phyloP scores from a whole-genome alignment of 2,329 filamentous ascomycete genomes.

The Juglanconis oblonga region DNA sequence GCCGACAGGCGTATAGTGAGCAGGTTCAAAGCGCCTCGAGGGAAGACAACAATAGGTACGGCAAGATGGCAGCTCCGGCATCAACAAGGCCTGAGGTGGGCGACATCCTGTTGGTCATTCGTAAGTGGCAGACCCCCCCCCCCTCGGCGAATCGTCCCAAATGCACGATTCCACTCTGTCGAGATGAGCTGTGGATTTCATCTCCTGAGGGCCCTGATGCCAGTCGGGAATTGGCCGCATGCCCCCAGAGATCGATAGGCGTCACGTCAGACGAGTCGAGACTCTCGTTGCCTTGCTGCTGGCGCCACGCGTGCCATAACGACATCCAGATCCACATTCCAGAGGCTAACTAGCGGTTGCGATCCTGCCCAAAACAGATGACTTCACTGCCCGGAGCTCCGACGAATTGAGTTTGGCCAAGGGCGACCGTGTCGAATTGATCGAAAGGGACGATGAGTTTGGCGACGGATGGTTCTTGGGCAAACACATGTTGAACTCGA shows the following conservation, averaged over 20 bases:
- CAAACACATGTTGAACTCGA: slow-evolving; percentile 68
- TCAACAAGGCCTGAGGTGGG: slow-evolving; percentile 57
- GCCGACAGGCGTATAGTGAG: background rate
- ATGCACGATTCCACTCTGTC: slow-evolving; percentile 11
- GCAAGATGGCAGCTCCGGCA: slow-evolving; percentile 28
- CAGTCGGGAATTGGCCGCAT: slow-evolving; percentile 13
- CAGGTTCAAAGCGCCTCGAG: background rate
- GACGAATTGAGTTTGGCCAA: slow-evolving; percentile 89
- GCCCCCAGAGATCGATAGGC: background rate
- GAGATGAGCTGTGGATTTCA: slow-evolving; percentile 20
- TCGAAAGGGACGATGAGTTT: slow-evolving; percentile 85
- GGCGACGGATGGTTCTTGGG: slow-evolving; percentile 84
- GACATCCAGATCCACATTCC: background rate
- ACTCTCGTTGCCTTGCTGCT: background rate
- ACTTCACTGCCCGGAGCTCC: slow-evolving; percentile 85
- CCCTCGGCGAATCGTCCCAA: background rate
- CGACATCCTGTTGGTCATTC: slow-evolving; percentile 68
- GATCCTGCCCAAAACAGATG: slow-evolving; percentile 54
- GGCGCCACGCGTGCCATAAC: background rate
- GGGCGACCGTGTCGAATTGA: slow-evolving; percentile 77
- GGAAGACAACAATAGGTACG: slow-evolving; percentile 14
- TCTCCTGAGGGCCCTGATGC: slow-evolving; percentile 9
- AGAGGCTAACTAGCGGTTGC: slow-evolving; percentile 11
- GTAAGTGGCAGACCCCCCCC: slow-evolving; percentile 46
- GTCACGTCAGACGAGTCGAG: background rate